phyloP scores from a whole-genome alignment of 2,329 filamentous ascomycete species.

The Biscogniauxia sp. region DNA sequence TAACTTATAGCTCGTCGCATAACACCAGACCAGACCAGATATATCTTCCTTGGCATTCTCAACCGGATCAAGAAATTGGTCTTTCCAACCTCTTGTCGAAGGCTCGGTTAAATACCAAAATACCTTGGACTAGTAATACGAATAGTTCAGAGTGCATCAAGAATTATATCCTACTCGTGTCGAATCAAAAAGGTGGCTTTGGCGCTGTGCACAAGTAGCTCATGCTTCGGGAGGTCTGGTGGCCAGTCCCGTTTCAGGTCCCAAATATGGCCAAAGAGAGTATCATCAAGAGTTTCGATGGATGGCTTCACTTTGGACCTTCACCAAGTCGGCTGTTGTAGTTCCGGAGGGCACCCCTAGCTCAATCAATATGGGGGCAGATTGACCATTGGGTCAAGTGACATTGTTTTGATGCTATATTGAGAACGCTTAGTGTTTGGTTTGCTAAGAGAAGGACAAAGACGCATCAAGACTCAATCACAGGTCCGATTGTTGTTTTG shows the following conservation, averaged over 20 bases:
- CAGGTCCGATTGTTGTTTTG: background rate
- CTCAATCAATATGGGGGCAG: background rate
- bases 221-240: background rate
- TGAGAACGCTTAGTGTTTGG: no score
- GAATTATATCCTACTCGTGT: background rate
- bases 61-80: background rate
- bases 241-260: background rate
- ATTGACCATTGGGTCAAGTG: background rate
- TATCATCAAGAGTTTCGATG: background rate
- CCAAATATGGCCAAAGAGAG: background rate
- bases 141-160: background rate
- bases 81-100: background rate
- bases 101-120: background rate
- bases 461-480: background rate
- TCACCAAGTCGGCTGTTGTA: background rate
- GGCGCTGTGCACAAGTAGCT: background rate
- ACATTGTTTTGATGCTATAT: background rate
- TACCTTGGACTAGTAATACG: background rate
- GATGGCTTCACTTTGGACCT: background rate
- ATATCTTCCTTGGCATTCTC: background rate
- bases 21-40: no score
- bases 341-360: background rate
- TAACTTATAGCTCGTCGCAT: background rate
- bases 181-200: background rate
- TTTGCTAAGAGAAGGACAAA: no score